Conservation (phyloP, 2,329 filamentous ascomycete species). For the Pseudodiploospora longispora region DNA sequence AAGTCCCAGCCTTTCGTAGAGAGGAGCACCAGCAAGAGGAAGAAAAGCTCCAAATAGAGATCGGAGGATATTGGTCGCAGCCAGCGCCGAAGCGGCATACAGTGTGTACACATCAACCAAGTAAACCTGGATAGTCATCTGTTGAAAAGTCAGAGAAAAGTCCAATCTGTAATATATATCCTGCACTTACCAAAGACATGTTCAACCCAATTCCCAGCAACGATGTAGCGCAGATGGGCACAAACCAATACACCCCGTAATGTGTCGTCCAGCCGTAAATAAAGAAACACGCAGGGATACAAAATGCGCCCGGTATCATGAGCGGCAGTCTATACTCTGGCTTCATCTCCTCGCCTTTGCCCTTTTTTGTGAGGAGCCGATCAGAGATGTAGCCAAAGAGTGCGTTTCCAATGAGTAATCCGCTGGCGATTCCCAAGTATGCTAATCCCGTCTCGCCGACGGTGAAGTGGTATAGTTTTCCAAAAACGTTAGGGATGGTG, state of each 20-base stretch:
- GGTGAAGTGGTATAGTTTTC: constrained; percentile 37
- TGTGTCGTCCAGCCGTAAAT: constrained; percentile 28
- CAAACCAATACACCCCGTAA: constrained; percentile 23
- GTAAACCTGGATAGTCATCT: constrained; percentile 32
- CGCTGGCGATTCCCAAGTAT: constrained; percentile 39
- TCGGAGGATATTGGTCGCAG: constrained; percentile 24
- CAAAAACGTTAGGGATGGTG: constrained; percentile 43
- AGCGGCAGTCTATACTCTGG: constrained; percentile 27
- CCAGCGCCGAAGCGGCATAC: constrained; percentile 25
- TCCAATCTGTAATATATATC: too few species aligned
- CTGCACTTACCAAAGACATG: not conserved
- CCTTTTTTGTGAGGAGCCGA: constrained; percentile 33
- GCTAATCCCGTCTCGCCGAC: constrained; percentile 39
- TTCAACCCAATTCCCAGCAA: constrained; percentile 2
- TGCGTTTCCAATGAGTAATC: constrained; percentile 31
- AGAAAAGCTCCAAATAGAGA: constrained; percentile 61
- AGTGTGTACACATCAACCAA: constrained; percentile 23
- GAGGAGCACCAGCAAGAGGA: constrained; percentile 56
- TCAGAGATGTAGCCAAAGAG: constrained; percentile 37
- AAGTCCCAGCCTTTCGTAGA: constrained; percentile 56
- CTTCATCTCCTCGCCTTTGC: constrained; percentile 29
- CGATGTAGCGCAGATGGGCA: constrained; percentile 26
- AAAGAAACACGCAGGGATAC: constrained; percentile 26
- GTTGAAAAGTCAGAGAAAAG: too few species aligned
- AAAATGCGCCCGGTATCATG: constrained; percentile 23